A percentile compares a stretch with the other conserved stretches of the same genome.
phyloP scores from a whole-genome alignment of 768 basidiomycete species.

The Termitomyces titanicus region DNA sequence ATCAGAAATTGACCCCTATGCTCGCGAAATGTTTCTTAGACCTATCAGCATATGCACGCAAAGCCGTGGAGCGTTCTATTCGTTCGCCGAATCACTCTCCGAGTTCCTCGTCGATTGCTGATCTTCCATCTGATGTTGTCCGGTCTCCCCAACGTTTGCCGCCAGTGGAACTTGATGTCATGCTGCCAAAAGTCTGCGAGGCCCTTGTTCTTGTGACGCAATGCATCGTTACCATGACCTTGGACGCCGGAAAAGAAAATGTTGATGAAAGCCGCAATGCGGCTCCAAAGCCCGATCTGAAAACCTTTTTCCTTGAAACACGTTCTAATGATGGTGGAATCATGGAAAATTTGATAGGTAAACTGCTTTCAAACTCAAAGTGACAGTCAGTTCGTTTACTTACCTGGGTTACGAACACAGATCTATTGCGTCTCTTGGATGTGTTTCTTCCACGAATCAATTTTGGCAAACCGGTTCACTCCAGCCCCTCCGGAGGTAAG shows the following conservation, averaged over 20 bases:
- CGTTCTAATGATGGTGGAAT: constrained; percentile 41
- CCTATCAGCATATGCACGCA: constrained; percentile 56
- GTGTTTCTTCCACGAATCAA: constrained; percentile 82
- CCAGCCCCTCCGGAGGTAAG: constrained; percentile 15
- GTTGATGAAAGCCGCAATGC: constrained; percentile 16
- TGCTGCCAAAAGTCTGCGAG: constrained; percentile 77
- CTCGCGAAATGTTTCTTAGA: constrained; percentile 58
- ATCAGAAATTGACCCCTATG: constrained; percentile 50
- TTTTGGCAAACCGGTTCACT: constrained; percentile 60
- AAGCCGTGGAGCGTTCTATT: constrained; percentile 46
- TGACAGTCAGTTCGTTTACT: constrained; percentile 10
- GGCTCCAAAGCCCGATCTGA: constrained; percentile 27
- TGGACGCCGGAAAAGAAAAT: constrained; percentile 44
- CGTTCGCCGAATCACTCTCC: constrained; percentile 20
- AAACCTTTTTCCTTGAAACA: constrained; percentile 41
- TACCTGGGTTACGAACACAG: constrained; percentile 33
- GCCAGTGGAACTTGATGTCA: constrained; percentile 52
- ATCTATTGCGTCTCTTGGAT: constrained; percentile 71
- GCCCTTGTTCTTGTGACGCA: constrained; percentile 77
- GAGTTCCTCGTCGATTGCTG: not conserved
- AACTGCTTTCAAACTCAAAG: not conserved
- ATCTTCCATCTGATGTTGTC: not conserved
- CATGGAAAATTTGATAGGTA: constrained; percentile 58
- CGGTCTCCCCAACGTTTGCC: constrained; percentile 3
- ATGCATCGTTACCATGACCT: constrained; percentile 62